Conservation (phyloP, 2,329 filamentous ascomycete genomes). For the Aspergillus spinulosporus region DNA sequence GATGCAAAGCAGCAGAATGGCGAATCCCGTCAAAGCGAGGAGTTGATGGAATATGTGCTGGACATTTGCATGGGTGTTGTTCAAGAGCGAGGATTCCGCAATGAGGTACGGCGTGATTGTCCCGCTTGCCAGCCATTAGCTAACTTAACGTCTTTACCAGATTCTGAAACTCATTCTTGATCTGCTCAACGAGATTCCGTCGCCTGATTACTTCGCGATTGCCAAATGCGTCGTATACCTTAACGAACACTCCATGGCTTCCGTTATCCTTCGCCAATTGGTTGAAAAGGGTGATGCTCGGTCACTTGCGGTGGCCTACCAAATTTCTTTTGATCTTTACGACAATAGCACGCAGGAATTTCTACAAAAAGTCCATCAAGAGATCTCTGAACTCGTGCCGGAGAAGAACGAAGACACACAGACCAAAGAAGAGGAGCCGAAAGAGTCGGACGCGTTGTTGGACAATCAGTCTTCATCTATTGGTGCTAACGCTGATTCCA, state of each 20-base stretch:
- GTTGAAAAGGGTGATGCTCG: conserved; percentile 75
- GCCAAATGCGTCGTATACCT: conserved; percentile 97
- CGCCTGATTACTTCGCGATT: conserved; percentile 95
- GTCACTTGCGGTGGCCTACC: conserved; percentile 84
- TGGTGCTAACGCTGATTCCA: conserved; percentile 43
- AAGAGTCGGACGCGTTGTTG: conserved; percentile 61
- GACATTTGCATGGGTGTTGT: conserved; percentile 98
- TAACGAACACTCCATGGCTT: conserved; percentile 86
- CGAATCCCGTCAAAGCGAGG: conserved; percentile 69
- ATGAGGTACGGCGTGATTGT: conserved; percentile 52
- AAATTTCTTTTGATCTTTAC: conserved; percentile 96
- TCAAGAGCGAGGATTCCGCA: conserved; percentile 83
- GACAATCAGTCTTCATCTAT: conserved; percentile 49
- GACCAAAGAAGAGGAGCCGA: conserved; percentile 54
- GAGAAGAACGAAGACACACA: conserved; percentile 42
- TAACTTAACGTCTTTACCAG: conserved; percentile 40
- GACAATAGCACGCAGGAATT: conserved; percentile 99
- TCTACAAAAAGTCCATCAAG: conserved; percentile 80
- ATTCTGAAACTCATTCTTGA: conserved; percentile 92
- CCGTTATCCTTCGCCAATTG: conserved; percentile 77
- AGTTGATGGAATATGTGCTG: conserved; percentile 94
- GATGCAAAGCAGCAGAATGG: conserved; percentile 71
- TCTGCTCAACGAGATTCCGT: conserved; percentile 87
- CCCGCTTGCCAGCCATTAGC: not conserved
- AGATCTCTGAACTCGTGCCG: conserved; percentile 62